Percentiles rank a stretch among this genome's conserved stretches.
These are phyloP conservation scores for Asclepias syriaca DNA, from an alignment of 257 asterid species.

Conservation along the genomic window DNA sequence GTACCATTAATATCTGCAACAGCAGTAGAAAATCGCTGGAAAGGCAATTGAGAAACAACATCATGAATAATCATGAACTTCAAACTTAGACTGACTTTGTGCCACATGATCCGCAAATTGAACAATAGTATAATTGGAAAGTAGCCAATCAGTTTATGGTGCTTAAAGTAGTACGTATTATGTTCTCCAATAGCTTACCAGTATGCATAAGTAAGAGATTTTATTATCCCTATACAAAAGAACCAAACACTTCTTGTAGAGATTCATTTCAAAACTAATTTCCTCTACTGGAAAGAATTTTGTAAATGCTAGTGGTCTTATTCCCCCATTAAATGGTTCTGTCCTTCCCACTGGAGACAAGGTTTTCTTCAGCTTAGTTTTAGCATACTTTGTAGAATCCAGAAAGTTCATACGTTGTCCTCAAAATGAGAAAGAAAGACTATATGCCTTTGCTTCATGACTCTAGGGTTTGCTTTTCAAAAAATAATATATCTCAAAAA, in stretches of 20 bases:
- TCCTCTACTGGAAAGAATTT: background rate
- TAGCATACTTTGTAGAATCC: background rate
- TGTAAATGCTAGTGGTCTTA: background rate
- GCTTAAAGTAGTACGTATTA: background rate
- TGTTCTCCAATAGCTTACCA: background rate
- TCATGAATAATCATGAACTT: background rate
- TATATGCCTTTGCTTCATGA: background rate
- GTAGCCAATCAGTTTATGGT: background rate
- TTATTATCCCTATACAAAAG: background rate
- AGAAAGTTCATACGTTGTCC: background rate
- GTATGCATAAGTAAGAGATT: background rate
- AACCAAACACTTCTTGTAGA: background rate
- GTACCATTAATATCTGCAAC: conserved; percentile 48
- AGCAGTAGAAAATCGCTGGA: conserved; percentile 56
- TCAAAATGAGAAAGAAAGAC: background rate
- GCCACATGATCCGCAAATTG: background rate
- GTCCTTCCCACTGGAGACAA: background rate
- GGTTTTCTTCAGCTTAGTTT: background rate
- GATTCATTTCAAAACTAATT: background rate
- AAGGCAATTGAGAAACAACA: conserved; percentile 2
- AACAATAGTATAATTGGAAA: background rate
- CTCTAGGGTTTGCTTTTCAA: no score
- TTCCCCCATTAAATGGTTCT: background rate
- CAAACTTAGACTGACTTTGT: background rate
- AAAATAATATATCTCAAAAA: background rate